Evolutionary conservation across 2,329 filamentous ascomycete genomes (phyloP).

Genomic region (Arthrobotrys pseudoclavata): DNA sequence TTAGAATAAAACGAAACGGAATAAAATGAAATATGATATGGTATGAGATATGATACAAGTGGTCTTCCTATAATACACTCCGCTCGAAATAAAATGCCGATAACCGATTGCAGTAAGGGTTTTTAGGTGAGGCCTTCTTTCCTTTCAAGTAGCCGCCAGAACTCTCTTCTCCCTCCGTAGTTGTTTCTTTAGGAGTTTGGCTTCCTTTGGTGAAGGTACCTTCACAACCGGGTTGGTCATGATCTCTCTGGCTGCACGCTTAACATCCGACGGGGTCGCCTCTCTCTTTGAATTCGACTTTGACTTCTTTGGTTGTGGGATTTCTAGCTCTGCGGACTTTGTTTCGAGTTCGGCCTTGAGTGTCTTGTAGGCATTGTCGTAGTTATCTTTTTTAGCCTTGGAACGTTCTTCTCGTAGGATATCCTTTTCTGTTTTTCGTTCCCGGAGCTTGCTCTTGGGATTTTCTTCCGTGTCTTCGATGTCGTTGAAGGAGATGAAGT

Average conservation of each 20-base stretch:
- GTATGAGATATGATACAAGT: slow-evolving; percentile 12
- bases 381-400: slow-evolving; percentile 25
- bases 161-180: slow-evolving; percentile 52
- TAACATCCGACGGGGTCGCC: slow-evolving; percentile 32
- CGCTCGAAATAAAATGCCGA: neutral
- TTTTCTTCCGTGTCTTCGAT: slow-evolving; percentile 9
- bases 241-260: slow-evolving; percentile 41
- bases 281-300: slow-evolving; percentile 22
- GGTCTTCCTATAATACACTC: slow-evolving; percentile 38
- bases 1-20: neutral
- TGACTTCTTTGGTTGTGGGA: slow-evolving; percentile 8
- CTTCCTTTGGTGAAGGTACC: slow-evolving; percentile 40
- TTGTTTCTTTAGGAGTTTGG: slow-evolving; percentile 46
- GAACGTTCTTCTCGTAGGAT: slow-evolving; percentile 39
- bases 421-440: slow-evolving; percentile 56
- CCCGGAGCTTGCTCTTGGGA: slow-evolving; percentile 31
- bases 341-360: slow-evolving; percentile 33
- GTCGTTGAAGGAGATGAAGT: slow-evolving; percentile 54
- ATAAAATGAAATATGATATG: slow-evolving; percentile 1
- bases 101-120: neutral
- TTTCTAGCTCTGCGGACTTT: slow-evolving; percentile 33
- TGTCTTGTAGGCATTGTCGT: slow-evolving; percentile 47
- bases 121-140: slow-evolving; percentile 48
- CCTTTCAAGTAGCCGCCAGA: slow-evolving; percentile 43
- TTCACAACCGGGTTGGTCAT: slow-evolving; percentile 44